Base-by-base conservation (phyloP, 2,329 filamentous ascomycete genomes). In the Hymenoscyphus albidus region DNA sequence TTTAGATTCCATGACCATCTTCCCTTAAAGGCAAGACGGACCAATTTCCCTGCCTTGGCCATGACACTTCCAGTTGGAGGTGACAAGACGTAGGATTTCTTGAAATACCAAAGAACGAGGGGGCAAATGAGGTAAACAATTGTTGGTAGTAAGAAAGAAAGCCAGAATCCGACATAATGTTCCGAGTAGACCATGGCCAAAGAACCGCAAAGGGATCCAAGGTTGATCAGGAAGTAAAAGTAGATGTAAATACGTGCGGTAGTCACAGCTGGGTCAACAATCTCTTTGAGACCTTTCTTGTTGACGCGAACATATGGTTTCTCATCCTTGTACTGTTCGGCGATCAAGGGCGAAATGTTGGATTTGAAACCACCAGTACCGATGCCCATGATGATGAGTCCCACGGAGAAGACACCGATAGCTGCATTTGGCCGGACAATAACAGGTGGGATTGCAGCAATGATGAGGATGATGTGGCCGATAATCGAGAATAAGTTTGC, bases 11-110 rank as follows among this genome's bases (percentile, higher is more conserved):
- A 68, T 1, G 82, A 82, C 81, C 82, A 85, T 55, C 79, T 79
- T 39, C 82, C 82, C 74, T 85, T 86, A 74, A 85, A 79, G 0
- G 85, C 85, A 58, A 84, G 75, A 1, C 74, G 72, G 65, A 83
- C 80, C 58, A 89, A 80, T 61, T 83, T 83, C 67, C 85, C 73
- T 7, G 87, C 83, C 59, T 86, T 85, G 48, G 79, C 78, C 42
- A 90, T 77, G 22, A 90, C 86, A 0, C 87, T 90, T n/a, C 88
- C 89, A 44, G 81, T 82, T 0, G 89, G 88, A 5, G 83, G 82
- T 61, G 78, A 80, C 38, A 79, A 77, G 59, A 82, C 73, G 68
- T 90, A 88, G 6, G 78, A 80, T 62, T 85, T 85, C 66, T 82
- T 82, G 73, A 84, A 84, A 64, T 79, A 72, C 66, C 81, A 79